Base-by-base conservation (phyloP, 768 basidiomycete genomes). In the Panellus pusillus region DNA sequence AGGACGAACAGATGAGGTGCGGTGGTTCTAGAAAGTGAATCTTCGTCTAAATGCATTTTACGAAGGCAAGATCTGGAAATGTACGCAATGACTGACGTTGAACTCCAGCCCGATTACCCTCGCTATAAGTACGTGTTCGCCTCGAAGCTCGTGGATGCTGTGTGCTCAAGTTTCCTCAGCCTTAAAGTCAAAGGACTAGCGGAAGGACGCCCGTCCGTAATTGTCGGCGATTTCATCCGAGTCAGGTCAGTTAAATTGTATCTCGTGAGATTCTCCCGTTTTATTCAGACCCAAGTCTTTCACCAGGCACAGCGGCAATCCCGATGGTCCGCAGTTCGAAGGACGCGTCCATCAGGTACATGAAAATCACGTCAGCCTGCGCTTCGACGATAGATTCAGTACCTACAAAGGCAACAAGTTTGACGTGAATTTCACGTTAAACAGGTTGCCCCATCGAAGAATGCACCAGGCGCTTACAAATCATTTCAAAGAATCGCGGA, bases 191-290 rank as follows among this genome's bases (percentile, higher is more conserved):
- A 79, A 29, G 83, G 82, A 6, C 68, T 84, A 1, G 80, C 79
- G 2, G 81, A 84, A 66, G 79, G 79, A 44, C 72, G 83, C 4
- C 83, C 83, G 0, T 81, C 79, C 18, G 80, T 85, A 14, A 71
- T 83, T 15, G 73, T 82, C 15, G 83, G 82, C 46, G 72, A 78
- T 64, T 74, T 62, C 52, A 74, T 76, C 47, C 69, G 68, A 27
- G 69, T 75, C 52, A 71, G 67, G 24, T 24, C 24, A 24, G 57
- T 65, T 60, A 40, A 39, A 20, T 18, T 35, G 72, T 20, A 29
- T 40, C 2, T 3, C 15, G 9, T 28, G 24, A 24, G n/a, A n/a
- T n/a, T n/a, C n/a, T n/a, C n/a, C n/a, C n/a, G 2, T 20, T 48
- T 28, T 1, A 9, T 17, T 27, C 32, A 8, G 8, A 6, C 31